Conservation (phyloP, 305 asterid species). For the Fraxinus nigra region DNA sequence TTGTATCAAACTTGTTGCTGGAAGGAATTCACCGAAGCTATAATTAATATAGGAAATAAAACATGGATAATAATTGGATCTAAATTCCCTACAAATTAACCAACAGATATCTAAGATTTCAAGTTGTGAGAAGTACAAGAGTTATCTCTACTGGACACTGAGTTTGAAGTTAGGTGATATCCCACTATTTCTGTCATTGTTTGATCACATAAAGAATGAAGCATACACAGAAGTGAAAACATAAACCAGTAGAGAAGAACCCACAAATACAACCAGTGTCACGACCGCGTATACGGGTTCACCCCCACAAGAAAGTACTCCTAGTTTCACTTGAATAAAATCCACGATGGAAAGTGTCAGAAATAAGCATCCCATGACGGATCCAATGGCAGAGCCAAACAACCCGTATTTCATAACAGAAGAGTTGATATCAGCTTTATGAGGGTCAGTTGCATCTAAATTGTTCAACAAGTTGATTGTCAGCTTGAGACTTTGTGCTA, state of each 20-base stretch:
- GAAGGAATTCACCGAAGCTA: background rate
- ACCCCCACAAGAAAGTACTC: slow-evolving; percentile 29
- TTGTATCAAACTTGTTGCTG: background rate
- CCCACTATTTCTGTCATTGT: background rate
- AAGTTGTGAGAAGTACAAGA: background rate
- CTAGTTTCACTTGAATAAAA: slow-evolving; percentile 33
- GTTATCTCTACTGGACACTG: background rate
- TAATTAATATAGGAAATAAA: background rate
- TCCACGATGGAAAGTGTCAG: slow-evolving; percentile 32
- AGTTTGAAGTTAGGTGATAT: background rate
- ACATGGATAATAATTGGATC: background rate
- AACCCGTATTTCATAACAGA: slow-evolving; percentile 32
- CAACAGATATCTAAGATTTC: background rate
- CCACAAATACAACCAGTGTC: slow-evolving; percentile 4
- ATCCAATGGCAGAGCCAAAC: slow-evolving; percentile 32
- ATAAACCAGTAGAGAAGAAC: slow-evolving; percentile 23
- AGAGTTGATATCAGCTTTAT: slow-evolving; percentile 39
- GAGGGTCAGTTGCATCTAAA: slow-evolving; percentile 39
- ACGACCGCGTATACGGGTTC: slow-evolving; percentile 2
- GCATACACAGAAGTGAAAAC: slow-evolving; percentile 14
- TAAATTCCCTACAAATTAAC: background rate
- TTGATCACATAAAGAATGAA: slow-evolving; percentile 7
- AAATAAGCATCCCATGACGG: slow-evolving; percentile 34
- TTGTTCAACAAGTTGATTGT: slow-evolving; percentile 41
- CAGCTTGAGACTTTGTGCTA: slow-evolving; percentile 43